Conservation (phyloP, 169 alveolate genomes). For the Babesia ovata region DNA sequence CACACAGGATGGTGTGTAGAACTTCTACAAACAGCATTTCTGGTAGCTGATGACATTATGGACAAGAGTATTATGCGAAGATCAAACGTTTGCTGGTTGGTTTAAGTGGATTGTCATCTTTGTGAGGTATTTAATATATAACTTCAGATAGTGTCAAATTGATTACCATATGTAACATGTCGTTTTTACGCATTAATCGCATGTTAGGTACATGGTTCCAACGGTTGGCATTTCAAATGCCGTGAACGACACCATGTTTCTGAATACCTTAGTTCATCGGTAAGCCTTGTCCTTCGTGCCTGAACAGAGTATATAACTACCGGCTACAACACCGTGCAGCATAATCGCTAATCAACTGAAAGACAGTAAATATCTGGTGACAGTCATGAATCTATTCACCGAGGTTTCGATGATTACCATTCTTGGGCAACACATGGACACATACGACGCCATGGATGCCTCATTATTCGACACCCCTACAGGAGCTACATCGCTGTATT, state of each 20-base stretch:
- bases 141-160: too few species aligned
- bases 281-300: constrained; percentile 9
- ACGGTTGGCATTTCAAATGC: constrained; percentile 77
- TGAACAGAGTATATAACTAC: too few species aligned
- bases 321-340: constrained; percentile 16
- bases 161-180: background rate
- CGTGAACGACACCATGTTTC: constrained; percentile 73
- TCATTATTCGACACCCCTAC: constrained; percentile 45
- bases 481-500: constrained; percentile 39
- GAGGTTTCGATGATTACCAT: constrained; percentile 74
- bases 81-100: constrained; percentile 76
- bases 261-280: constrained; percentile 74
- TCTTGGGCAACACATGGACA: constrained; percentile 78
- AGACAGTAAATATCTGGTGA: constrained; percentile 55
- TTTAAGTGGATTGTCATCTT: background rate
- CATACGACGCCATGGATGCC: constrained; percentile 59
- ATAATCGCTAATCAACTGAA: constrained; percentile 54
- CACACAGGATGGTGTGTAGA: constrained; percentile 79
- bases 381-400: constrained; percentile 60
- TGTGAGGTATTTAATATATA: too few species aligned
- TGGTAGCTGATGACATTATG: constrained; percentile 82
- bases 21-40: constrained; percentile 76
- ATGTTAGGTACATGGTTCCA: constrained; percentile 73
- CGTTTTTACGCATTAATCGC: background rate
- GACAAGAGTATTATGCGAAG: constrained; percentile 76